Evolutionary conservation across 1,284 basidiomycete species (phyloP), one percentile per base, ranked within the genome.

Genomic region (Trichosporon sp.): DNA sequence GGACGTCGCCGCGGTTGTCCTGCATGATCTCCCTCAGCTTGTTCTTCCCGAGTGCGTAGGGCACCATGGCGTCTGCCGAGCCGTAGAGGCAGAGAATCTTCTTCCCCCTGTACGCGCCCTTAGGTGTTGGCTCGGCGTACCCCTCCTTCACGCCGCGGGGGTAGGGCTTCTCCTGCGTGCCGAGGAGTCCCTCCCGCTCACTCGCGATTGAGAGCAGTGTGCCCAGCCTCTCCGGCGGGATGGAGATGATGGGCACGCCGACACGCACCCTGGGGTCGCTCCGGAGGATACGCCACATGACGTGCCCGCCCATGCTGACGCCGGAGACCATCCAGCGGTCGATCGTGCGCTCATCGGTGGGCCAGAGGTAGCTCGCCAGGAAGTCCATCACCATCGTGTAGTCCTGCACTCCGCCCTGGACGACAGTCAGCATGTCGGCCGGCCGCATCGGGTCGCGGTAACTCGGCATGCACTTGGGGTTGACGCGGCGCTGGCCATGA

Each of bases 311-410:
- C 1, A 87, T 80, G 16, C 79, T 82, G 54, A 85, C 80, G 2
- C 86, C 86, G 1, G 81, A 81, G 19, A 81, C 77, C 35, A 88
- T 88, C 89, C 90, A 94, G 69, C 88, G 85, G 7, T 83, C 85
- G 43, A 94, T 87, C 4, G 77, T 80, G 1, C 88, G 85, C 73
- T 93, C 89, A 12, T 84, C 88, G n/a, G 85, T 78, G 0, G 92
- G 92, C 77, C 90, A 94, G 19, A 95, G 81, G 78, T 90, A 91
- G 3, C 88, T 78, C 0, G 91, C 88, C 2, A 94, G 85, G 77
- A 91, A 90, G 80, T 94, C 91, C 74, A 94, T 90, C 66, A 95
- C 79, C 82, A 90, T 90, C 0, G 90, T 90, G 6, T 93, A 87
- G 76, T 95, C 93, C 64, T 86, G 83, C 1, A 90, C 89, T 0